Conservation (phyloP, 2,329 filamentous ascomycete species). For the Sclerotinia nivalis region DNA sequence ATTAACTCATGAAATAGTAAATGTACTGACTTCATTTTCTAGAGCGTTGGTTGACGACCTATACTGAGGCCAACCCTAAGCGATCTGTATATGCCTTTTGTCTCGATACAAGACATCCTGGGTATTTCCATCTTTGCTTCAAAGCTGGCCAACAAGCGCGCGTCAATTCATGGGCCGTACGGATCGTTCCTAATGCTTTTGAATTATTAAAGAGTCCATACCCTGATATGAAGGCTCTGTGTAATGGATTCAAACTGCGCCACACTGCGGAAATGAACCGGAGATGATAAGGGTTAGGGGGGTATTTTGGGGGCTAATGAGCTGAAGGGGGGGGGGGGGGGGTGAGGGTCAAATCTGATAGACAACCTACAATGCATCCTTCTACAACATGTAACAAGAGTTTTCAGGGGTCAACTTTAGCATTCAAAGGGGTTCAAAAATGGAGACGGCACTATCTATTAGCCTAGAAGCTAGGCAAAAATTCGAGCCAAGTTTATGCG, state of each 20-base stretch:
- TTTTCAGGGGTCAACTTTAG: conserved; percentile 2
- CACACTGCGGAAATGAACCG: conserved; percentile 36
- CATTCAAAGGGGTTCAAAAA: conserved; percentile 22
- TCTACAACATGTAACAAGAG: conserved; percentile 14
- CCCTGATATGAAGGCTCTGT: conserved; percentile 90
- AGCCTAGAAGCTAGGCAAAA: background rate
- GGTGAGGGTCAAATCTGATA: conserved; percentile 4
- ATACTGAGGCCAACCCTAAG: conserved; percentile 93
- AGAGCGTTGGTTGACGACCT: conserved; percentile 96
- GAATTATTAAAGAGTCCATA: conserved; percentile 87
- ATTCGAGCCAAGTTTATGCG: background rate
- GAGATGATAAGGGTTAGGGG: conserved; percentile 21
- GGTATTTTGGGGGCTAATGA: background rate
- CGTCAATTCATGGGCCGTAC: conserved; percentile 79
- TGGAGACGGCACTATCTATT: conserved; percentile 19
- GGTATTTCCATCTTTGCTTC: conserved; percentile 96
- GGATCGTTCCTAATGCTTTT: conserved; percentile 89
- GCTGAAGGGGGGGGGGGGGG: conserved; percentile 5
- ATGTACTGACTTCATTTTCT: conserved; percentile 24
- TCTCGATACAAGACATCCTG: conserved; percentile 85
- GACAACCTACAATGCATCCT: conserved; percentile 8
- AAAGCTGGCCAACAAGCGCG: conserved; percentile 78
- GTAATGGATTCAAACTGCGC: conserved; percentile 85
- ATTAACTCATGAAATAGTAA: background rate
- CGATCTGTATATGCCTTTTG: conserved; percentile 95